These are phyloP conservation scores for Cytospora piceicola DNA, from an alignment of 2,329 filamentous ascomycete species.

Conservation along the genomic window DNA sequence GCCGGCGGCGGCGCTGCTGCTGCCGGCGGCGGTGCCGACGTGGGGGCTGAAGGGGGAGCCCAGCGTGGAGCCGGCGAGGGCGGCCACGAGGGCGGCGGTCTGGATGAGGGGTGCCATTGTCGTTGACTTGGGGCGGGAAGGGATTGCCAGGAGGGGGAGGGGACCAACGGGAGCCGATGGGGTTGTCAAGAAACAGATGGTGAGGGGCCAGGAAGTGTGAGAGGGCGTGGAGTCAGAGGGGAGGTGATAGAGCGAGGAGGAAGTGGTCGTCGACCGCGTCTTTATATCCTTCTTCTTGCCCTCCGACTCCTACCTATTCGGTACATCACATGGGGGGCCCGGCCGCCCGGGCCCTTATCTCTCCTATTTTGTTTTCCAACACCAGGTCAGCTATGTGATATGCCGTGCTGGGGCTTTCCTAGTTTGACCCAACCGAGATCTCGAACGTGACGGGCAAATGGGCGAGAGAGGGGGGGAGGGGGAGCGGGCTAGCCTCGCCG, in stretches of 20 bases:
- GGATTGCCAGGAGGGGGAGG: background rate
- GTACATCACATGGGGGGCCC: no score
- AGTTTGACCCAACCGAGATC: no score
- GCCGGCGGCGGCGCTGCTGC: slow-evolving; percentile 4
- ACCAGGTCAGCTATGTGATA: background rate
- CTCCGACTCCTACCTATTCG: background rate
- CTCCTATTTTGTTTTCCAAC: background rate
- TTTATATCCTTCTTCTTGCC: slow-evolving; percentile 11
- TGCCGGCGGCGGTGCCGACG: slow-evolving; percentile 20
- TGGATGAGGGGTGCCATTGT: slow-evolving; percentile 18
- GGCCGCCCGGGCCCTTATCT: no score
- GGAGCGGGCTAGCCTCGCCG: background rate
- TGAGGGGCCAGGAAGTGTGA: slow-evolving; percentile 19
- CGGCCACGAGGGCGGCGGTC: slow-evolving; percentile 18
- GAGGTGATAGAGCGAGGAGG: background rate
- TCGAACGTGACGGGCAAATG: background rate
- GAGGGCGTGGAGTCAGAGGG: slow-evolving; percentile 6
- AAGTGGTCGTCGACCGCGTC: slow-evolving; percentile 11
- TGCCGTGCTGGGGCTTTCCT: slow-evolving; percentile 16
- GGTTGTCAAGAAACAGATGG: slow-evolving; percentile 12
- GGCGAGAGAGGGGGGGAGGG: no score
- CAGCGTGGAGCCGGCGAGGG: slow-evolving; percentile 22
- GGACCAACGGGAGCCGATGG: slow-evolving; percentile 11
- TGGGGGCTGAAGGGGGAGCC: slow-evolving; percentile 18
- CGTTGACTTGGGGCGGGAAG: background rate